Base-by-base conservation (phyloP, 331 rosid species). In the Ulmus americana region DNA sequence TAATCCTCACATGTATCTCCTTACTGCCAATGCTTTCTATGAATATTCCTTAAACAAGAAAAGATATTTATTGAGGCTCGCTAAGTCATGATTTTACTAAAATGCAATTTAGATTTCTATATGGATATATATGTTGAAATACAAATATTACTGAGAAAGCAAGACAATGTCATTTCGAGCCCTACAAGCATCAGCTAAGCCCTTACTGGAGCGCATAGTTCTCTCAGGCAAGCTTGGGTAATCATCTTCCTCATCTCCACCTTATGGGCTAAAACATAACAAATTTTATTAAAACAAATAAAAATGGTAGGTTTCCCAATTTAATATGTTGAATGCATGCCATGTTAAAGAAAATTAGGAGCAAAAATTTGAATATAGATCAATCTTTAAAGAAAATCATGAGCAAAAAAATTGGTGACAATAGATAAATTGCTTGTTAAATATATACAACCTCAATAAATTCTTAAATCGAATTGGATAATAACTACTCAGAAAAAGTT, bases 141-240 rank as follows among this genome's bases (percentile, higher is more conserved):
- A 66, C 38, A 42, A 76, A 65, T 45, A 70, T 60, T 89, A 92
- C 98, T 91, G 96, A 48, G 96, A 92, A 61, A 92, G 95, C 69
- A 80, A 70, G 73, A 81, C 68, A 65, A 87, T 76, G 74, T 87
- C 95, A 72, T 73, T 82, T 51, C 82, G 90, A 74, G 88, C 90
- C 76, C 85, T 88, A 80, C 88, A 86, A 71, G 96, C 96, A 57
- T 80, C 91, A 60, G 86, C 83, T 64, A 89, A 77, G 76, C 87
- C 90, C 67, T 20, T 79, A 68, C 67, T 67, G 57, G 82, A 65
- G 64, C 6, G 71, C 71, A 45, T 59, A 45, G 64, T 55, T 67
- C 35, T 80, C 59, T 62, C 53, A 39, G 71, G 54, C 51, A 68
- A 18, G 10, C 45, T 49, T 14, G 59, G 72, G 16, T n/a, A 49